A percentile compares a stretch with the other conserved stretches of the same genome.
Evolutionary conservation across 164 flowering plant genomes (phyloP).

Genomic region (Brasenia schreberi): DNA sequence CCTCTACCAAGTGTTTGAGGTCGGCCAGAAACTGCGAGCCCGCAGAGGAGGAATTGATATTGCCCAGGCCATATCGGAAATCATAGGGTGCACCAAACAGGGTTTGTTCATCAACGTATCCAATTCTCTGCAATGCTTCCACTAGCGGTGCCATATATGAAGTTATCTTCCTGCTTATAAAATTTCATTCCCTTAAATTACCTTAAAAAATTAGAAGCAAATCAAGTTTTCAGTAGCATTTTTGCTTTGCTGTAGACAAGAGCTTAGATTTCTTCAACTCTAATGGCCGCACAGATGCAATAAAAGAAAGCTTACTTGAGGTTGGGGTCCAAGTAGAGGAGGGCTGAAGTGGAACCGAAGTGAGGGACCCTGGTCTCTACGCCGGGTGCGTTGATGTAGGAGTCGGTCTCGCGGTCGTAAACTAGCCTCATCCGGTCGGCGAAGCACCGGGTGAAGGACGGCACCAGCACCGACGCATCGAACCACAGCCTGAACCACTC

Average conservation of each 20-base stretch:
- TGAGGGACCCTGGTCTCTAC: conserved; percentile 62
- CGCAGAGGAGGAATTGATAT: conserved; percentile 44
- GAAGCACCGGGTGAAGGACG: conserved; percentile 72
- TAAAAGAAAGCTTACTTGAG: conserved; percentile 41
- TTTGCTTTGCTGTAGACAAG: not conserved
- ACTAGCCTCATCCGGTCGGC: conserved; percentile 59
- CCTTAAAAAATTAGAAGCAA: not conserved
- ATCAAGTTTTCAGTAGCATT: no score
- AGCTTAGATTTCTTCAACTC: not conserved
- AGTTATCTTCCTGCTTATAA: conserved; percentile 44
- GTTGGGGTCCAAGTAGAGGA: conserved; percentile 67
- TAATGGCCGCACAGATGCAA: not conserved
- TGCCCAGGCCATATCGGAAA: conserved; percentile 74
- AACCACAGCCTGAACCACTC: conserved; percentile 92
- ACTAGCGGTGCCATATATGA: conserved; percentile 69
- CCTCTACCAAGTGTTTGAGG: conserved; percentile 52
- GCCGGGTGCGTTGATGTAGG: conserved; percentile 66
- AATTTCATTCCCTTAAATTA: not conserved
- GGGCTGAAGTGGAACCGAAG: conserved; percentile 55
- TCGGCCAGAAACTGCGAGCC: conserved; percentile 57
- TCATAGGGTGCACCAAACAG: conserved; percentile 94
- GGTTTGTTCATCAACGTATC: conserved; percentile 47
- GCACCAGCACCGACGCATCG: conserved; percentile 41
- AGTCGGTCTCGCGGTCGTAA: conserved; percentile 44
- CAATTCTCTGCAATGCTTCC: conserved; percentile 37